Evolutionary conservation across 192 early-diverging fungal genomes (phyloP), one percentile per base, ranked within the genome.

Genomic region (Allomyces arbusculus): DNA sequence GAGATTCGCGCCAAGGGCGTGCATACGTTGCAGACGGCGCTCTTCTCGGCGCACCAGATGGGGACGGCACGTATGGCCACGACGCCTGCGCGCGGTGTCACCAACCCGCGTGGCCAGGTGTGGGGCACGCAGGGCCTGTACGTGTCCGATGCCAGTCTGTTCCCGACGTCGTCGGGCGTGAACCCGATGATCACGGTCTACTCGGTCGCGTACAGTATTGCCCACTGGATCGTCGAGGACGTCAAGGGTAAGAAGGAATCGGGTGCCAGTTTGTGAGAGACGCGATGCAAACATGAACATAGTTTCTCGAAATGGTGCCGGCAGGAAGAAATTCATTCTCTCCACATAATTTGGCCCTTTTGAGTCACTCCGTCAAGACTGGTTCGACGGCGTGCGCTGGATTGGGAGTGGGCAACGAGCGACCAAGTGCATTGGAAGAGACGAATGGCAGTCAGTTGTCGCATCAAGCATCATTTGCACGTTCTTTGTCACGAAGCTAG

Each of bases 41-140:
- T 84, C 40, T 78, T 80, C 19, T 70, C 67, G 69, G 82, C 83
- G 10, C 85, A 91, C 78, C 89, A 89, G 68, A 83, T 85, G 80
- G 78, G 79, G 62, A 69, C 79, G 16, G 79, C 77, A 78, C 77
- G 87, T 9, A 86, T 91, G 86, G 82, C 79, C 23, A 70, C 71
- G 19, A 73, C 73, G 33, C 76, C 84, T n/a, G 64, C 66, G 33
- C 65, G 67, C 1, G 82, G 83, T 9, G 89, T 71, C 33, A 77
- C 85, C 20, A 79, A 87, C 50, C 86, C 86, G 1, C 75, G 75
- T 0, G 89, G 89, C 14, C 78, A 86, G 67, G 80, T 82, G 1
- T 91, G 84, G 84, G 89, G 88, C 64, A 73, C 86, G 63, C 76
- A 85, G 69, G 75, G 79, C 33, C 76, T 89, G 26, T 91, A 83